Conservation (phyloP, 345 rosid species). For the Linum trigynum region DNA sequence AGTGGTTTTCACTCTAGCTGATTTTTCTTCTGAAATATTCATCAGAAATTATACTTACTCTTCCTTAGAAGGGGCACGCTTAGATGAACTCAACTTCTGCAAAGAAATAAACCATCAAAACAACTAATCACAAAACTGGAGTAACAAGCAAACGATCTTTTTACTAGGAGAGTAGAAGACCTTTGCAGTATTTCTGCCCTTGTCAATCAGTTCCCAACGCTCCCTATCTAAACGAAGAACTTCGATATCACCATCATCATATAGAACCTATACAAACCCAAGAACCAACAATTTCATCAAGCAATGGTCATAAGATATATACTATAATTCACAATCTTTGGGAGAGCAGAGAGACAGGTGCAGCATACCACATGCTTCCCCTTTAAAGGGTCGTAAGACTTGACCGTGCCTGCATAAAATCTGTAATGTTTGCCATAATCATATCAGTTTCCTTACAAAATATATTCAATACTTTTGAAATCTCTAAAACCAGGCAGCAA, state of each 20-base stretch:
- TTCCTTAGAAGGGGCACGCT: conserved; percentile 33
- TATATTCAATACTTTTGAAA: background rate
- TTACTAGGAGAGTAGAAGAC: conserved; percentile 19
- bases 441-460: background rate
- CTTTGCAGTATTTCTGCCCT: conserved; percentile 52
- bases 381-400: conserved; percentile 76
- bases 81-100: conserved; percentile 52
- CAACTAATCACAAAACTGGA: conserved; percentile 7
- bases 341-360: conserved; percentile 5
- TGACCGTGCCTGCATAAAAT: conserved; percentile 86
- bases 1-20: background rate
- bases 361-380: conserved; percentile 78
- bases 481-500: background rate
- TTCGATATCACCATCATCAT: conserved; percentile 94
- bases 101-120: conserved; percentile 15
- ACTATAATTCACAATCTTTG: background rate
- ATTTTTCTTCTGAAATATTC: background rate
- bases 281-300: conserved; percentile 4
- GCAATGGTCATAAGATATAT: conserved; percentile 8
- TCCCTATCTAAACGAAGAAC: conserved; percentile 78
- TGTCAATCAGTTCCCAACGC: conserved; percentile 76
- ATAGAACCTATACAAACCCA: conserved; percentile 42
- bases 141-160: background rate
- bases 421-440: conserved; percentile 26
- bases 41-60: conserved; percentile 32